A percentile compares a stretch with the other conserved stretches of the same genome.
These are phyloP conservation scores for Astrothelium macrocarpum DNA, from an alignment of 495 filamentous ascomycete species.

Conservation along the genomic window DNA sequence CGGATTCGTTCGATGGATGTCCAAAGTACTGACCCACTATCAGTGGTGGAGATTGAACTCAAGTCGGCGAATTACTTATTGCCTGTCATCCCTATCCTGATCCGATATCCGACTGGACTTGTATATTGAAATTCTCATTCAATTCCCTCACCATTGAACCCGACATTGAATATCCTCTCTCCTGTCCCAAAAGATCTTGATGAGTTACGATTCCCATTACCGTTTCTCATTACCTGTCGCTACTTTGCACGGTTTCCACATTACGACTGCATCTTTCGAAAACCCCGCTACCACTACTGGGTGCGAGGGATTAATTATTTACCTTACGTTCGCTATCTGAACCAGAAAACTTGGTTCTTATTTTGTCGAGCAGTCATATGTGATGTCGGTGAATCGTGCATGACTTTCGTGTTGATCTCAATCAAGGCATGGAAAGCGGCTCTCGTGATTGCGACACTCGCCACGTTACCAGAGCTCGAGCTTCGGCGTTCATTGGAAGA, in stretches of 20 bases:
- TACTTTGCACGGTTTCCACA: not conserved
- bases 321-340: not conserved
- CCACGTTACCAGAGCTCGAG: not conserved
- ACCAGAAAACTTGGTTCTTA: not conserved
- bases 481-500: not conserved
- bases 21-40: slow-evolving; percentile 6
- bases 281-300: not conserved
- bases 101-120: not conserved
- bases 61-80: not conserved
- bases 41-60: slow-evolving; percentile 55
- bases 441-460: not conserved
- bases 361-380: not conserved
- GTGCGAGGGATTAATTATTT: not conserved
- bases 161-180: not conserved
- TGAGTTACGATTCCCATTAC: not conserved
- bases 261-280: not conserved
- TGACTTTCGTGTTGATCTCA: not conserved
- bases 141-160: not conserved
- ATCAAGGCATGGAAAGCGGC: not conserved
- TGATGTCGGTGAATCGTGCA: not conserved
- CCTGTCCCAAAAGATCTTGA: not conserved
- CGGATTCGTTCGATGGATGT: slow-evolving; percentile 30
- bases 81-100: not conserved
- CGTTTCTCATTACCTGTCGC: not conserved
- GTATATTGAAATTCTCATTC: not conserved